A percentile compares a stretch with the other conserved stretches of the same genome.
Evolutionary conservation across 352 stramenopile species (phyloP).

Genomic region (Thraustochytrium striatum): DNA sequence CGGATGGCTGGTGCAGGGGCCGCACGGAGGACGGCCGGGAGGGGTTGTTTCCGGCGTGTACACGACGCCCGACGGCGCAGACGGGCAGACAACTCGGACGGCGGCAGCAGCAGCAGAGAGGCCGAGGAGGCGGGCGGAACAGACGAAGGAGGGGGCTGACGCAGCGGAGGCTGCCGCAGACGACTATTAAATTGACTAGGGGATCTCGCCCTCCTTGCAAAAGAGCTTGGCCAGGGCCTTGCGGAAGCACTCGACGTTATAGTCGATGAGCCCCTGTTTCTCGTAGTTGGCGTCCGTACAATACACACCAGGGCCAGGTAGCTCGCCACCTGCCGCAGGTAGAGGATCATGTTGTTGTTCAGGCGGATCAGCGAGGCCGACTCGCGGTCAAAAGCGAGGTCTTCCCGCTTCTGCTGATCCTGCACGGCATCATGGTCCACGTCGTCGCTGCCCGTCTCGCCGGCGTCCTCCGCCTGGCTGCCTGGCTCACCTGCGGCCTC

Average conservation of each 20-base stretch:
- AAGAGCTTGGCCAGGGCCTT: constrained; percentile 60
- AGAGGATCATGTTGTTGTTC: constrained; percentile 94
- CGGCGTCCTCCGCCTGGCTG: not conserved
- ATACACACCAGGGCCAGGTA: constrained; percentile 97
- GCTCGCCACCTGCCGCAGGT: constrained; percentile 84
- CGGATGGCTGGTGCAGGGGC: no score
- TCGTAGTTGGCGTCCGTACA: constrained; percentile 89
- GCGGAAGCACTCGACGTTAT: constrained; percentile 98
- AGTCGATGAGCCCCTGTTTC: constrained; percentile 97
- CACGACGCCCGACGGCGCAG: no score
- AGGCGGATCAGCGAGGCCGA: constrained; percentile 94
- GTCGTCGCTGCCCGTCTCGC: not conserved
- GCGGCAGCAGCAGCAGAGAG: no score
- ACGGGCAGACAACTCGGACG: no score
- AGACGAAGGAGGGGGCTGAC: no score
- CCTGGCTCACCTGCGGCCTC: not conserved
- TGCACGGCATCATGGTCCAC: constrained; percentile 48
- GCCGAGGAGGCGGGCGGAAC: no score
- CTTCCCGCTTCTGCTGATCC: constrained; percentile 73
- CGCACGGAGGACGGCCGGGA: no score
- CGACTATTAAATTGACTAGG: no score
- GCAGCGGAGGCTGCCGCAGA: no score
- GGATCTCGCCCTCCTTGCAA: not conserved
- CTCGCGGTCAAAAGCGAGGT: constrained; percentile 89
- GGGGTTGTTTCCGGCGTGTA: no score